phyloP scores from a whole-genome alignment of 441 rosid species.

The Gossypium lobatum region DNA sequence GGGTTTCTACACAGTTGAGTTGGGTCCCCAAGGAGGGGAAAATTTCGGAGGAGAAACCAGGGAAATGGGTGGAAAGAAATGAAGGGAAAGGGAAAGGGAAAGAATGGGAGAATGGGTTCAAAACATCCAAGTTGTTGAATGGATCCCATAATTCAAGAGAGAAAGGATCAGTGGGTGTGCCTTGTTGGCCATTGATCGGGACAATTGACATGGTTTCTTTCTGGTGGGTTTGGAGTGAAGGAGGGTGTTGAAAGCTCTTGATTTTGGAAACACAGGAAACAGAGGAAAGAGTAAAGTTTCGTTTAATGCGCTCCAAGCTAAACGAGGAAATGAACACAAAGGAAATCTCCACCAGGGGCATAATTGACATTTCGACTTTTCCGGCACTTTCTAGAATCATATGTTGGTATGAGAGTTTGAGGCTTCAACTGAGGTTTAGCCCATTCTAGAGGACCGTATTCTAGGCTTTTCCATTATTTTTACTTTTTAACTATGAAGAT shows the following conservation, averaged over 20 bases:
- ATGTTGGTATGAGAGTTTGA: neutral
- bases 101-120: slow-evolving; percentile 27
- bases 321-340: too few species aligned
- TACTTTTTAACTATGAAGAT: too few species aligned
- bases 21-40: slow-evolving; percentile 32
- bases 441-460: neutral
- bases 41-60: neutral
- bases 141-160: slow-evolving; percentile 30
- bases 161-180: neutral
- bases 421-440: neutral
- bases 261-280: neutral
- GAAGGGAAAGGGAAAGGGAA: slow-evolving; percentile 16
- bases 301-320: neutral
- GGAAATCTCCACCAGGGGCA: neutral
- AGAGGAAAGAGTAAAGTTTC: neutral
- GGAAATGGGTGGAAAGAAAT: slow-evolving; percentile 9
- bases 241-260: neutral
- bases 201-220: slow-evolving; percentile 37
- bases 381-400: neutral
- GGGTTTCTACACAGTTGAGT: slow-evolving; percentile 44
- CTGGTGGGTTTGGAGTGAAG: neutral
- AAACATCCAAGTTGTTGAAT: slow-evolving; percentile 18
- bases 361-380: neutral
- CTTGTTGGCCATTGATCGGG: slow-evolving; percentile 28
- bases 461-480: neutral